Conservation (phyloP, 1,284 basidiomycete species). For the Cutaneotrichosporon spelunceum region DNA sequence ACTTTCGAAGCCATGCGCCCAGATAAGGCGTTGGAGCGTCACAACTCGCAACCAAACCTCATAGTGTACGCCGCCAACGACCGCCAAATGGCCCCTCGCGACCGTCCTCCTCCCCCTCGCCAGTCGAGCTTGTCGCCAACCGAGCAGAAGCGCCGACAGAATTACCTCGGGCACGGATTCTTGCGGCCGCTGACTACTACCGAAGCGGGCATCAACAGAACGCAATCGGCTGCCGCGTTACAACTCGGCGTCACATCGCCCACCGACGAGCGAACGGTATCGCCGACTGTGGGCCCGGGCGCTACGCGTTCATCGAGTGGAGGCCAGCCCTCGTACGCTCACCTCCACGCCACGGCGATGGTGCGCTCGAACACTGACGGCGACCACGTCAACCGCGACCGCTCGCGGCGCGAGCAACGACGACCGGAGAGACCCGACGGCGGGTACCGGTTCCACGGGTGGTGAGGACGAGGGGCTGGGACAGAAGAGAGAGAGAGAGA, state of each 20-base stretch:
- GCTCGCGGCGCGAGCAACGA: conserved; percentile 28
- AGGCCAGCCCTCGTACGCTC: not conserved
- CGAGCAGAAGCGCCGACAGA: conserved; percentile 25
- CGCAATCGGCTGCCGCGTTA: conserved; percentile 30
- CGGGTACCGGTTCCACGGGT: conserved; percentile 46
- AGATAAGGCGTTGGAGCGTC: conserved; percentile 20
- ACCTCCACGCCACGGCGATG: conserved; percentile 36
- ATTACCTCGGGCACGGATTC: conserved; percentile 36
- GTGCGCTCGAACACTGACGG: conserved; percentile 38
- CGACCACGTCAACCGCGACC: conserved; percentile 24
- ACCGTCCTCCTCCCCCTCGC: not conserved
- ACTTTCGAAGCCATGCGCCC: conserved; percentile 10
- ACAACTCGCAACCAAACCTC: conserved; percentile 30
- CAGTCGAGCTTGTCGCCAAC: conserved; percentile 11
- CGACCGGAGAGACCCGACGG: conserved; percentile 34
- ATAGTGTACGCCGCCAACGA: conserved; percentile 12
- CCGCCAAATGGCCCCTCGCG: not conserved
- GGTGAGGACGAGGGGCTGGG: conserved; percentile 24
- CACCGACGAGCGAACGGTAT: not conserved
- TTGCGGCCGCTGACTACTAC: conserved; percentile 43
- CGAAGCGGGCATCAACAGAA: conserved; percentile 5
- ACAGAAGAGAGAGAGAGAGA: not conserved
- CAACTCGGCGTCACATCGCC: conserved; percentile 2
- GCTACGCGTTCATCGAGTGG: not conserved
- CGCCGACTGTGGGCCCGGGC: conserved; percentile 6